A percentile compares a stretch with the other conserved stretches of the same genome.
Conservation (phyloP, 306 rosid species). For the Lathyrus tuberosus region DNA sequence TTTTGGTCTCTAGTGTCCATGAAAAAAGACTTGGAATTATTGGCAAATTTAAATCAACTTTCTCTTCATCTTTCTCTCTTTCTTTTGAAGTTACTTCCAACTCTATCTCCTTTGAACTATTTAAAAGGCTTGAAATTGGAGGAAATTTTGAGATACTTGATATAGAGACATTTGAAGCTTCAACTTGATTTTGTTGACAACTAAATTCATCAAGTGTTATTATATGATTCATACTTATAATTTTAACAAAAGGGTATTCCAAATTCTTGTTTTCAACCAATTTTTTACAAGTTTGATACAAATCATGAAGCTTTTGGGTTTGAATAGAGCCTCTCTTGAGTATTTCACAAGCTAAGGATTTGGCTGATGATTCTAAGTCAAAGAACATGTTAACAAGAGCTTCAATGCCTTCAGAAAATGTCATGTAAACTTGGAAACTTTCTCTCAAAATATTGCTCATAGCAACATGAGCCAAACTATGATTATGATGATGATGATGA, state of each 20-base stretch:
- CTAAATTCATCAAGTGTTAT: conserved; percentile 50
- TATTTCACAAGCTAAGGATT: conserved; percentile 56
- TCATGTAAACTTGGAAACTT: conserved; percentile 61
- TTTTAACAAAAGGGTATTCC: conserved; percentile 61
- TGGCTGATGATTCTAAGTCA: conserved; percentile 53
- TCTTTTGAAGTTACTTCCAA: conserved; percentile 38
- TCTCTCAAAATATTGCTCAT: conserved; percentile 61
- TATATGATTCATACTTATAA: conserved; percentile 52
- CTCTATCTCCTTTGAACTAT: conserved; percentile 40
- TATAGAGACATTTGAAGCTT: conserved; percentile 36
- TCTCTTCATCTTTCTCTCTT: conserved; percentile 42
- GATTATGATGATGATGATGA: too few species aligned
- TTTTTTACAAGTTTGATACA: conserved; percentile 54
- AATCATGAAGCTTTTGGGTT: conserved; percentile 55
- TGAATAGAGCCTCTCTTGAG: conserved; percentile 56
- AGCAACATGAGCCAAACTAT: conserved; percentile 53
- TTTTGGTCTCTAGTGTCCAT: conserved; percentile 60
- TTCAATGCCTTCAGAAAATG: conserved; percentile 54
- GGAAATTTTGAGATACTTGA: not conserved
- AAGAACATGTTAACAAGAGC: conserved; percentile 61
- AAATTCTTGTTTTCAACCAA: conserved; percentile 53
- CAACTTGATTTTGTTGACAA: conserved; percentile 29
- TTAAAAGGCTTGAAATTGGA: not conserved
- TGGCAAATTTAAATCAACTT: conserved; percentile 38
- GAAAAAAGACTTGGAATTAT: conserved; percentile 43